phyloP scores from a whole-genome alignment of 176 grass and related monocot species.

The Pharus latifolius region DNA sequence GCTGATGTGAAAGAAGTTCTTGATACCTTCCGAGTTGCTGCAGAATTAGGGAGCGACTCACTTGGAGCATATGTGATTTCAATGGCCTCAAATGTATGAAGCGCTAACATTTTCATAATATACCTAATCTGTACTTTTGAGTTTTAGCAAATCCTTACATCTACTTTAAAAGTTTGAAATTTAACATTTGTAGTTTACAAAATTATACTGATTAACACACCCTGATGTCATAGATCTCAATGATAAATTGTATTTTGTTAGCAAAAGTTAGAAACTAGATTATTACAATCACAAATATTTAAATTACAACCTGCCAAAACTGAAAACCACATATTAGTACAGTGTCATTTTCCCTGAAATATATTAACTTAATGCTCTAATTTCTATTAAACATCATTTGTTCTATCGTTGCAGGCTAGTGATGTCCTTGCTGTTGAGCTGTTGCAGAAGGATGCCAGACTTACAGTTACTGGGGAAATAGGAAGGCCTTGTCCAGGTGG shows the following conservation, averaged over 20 bases:
- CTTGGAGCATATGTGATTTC: slow-evolving; percentile 97
- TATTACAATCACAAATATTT: too few species aligned
- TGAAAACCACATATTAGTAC: too few species aligned
- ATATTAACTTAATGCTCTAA: not conserved
- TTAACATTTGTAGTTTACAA: too few species aligned
- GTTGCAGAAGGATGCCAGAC: slow-evolving; percentile 86
- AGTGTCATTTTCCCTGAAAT: not conserved
- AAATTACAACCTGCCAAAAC: too few species aligned
- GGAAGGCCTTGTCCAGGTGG: slow-evolving; percentile 84
- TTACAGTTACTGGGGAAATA: slow-evolving; percentile 68
- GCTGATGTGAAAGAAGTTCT: slow-evolving; percentile 84
- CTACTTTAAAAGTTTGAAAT: too few species aligned
- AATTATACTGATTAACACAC: not conserved
- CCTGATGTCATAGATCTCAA: not conserved
- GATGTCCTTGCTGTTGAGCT: slow-evolving; percentile 87
- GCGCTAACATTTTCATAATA: not conserved
- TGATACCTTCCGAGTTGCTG: slow-evolving; percentile 74
- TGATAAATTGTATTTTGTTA: not conserved
- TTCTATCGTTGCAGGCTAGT: slow-evolving; percentile 51
- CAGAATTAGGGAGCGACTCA: slow-evolving; percentile 71
- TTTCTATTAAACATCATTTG: not conserved
- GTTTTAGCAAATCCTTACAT: not conserved
- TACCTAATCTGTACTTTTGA: not conserved
- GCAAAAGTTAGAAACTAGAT: not conserved
- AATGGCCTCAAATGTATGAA: slow-evolving; percentile 90